A percentile compares a stretch with the other conserved stretches of the same genome.
Evolutionary conservation across 1,284 basidiomycete genomes (phyloP).

Genomic region (Puccinia triticina): DNA sequence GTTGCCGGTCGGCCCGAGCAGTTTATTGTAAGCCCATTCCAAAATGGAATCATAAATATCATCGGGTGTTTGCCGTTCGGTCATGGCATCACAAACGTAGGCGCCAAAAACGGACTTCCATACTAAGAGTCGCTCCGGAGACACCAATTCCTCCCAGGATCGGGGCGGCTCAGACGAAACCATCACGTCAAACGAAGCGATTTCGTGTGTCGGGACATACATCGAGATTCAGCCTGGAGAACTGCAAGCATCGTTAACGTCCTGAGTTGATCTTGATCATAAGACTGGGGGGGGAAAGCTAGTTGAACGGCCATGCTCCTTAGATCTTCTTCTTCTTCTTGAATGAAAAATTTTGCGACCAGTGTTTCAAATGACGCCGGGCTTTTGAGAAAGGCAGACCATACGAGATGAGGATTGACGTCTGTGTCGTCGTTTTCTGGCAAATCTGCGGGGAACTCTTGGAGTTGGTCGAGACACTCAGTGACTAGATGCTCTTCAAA

Average conservation of each 20-base stretch:
- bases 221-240: background rate
- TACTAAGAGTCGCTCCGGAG: background rate
- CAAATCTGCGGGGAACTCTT: no score
- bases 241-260: background rate
- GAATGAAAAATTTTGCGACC: no score
- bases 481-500: no score
- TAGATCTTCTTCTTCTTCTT: no score
- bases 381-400: no score
- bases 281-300: background rate
- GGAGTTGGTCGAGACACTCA: no score
- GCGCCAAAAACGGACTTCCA: background rate
- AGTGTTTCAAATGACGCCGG: no score
- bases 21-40: background rate
- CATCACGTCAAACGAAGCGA: conserved; percentile 21
- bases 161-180: background rate
- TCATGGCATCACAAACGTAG: background rate
- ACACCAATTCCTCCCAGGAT: conserved; percentile 1
- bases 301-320: background rate
- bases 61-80: background rate
- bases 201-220: background rate
- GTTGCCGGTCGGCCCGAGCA: background rate
- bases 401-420: no score
- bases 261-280: background rate
- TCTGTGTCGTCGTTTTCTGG: no score
- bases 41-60: background rate